A percentile compares a stretch with the other conserved stretches of the same genome.
Conservation (phyloP, 2,329 filamentous ascomycete genomes). For the Cryphonectria radicalis region DNA sequence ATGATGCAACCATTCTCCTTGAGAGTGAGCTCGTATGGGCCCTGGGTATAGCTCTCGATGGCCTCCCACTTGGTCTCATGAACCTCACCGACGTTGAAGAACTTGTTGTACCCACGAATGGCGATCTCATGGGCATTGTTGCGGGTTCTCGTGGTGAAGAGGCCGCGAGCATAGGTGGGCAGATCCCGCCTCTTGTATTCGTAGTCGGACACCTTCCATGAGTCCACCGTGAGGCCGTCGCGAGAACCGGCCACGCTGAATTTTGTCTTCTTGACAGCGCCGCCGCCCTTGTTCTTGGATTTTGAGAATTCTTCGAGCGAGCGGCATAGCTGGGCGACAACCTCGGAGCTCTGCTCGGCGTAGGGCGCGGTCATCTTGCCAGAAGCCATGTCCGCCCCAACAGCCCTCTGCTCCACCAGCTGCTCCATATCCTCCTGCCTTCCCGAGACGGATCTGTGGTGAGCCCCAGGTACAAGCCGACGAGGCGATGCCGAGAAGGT, state of each 20-base stretch:
- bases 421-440: slow-evolving; percentile 19
- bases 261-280: slow-evolving; percentile 79
- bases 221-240: slow-evolving; percentile 73
- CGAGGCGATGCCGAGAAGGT: neutral
- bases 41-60: slow-evolving; percentile 74
- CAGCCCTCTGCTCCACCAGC: slow-evolving; percentile 15
- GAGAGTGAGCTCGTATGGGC: slow-evolving; percentile 92
- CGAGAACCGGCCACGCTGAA: slow-evolving; percentile 69
- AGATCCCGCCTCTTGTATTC: slow-evolving; percentile 89
- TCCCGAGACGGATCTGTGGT: neutral
- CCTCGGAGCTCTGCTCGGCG: slow-evolving; percentile 68
- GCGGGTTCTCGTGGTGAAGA: slow-evolving; percentile 81
- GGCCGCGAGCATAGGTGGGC: slow-evolving; percentile 88
- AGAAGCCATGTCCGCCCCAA: slow-evolving; percentile 24
- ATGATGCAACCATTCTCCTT: slow-evolving; percentile 99
- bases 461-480: neutral
- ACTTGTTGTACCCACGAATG: slow-evolving; percentile 95
- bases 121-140: slow-evolving; percentile 75
- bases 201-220: slow-evolving; percentile 93
- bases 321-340: slow-evolving; percentile 68
- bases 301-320: slow-evolving; percentile 63
- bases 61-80: slow-evolving; percentile 80
- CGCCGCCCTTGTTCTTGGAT: slow-evolving; percentile 60
- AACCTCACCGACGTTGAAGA: slow-evolving; percentile 93
- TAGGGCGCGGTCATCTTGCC: slow-evolving; percentile 60